phyloP scores from a whole-genome alignment of 768 basidiomycete species.

The Chalciporus chontae region DNA sequence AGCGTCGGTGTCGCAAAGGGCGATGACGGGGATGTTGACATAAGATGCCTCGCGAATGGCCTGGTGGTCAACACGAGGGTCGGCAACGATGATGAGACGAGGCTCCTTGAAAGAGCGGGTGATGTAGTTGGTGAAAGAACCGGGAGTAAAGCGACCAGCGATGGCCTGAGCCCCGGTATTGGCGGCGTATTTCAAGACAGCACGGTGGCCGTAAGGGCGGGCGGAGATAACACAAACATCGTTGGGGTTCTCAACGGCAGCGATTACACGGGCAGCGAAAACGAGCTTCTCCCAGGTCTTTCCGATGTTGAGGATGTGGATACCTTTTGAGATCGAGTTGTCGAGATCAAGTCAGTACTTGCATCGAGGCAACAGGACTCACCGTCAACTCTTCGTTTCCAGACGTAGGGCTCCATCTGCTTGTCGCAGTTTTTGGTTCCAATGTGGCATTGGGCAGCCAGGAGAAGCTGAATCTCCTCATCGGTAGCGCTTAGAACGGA shows the following conservation, averaged over 20 bases:
- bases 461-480: conserved; percentile 94
- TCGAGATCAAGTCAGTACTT: conserved; percentile 11
- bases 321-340: conserved; percentile 51
- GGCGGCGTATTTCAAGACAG: conserved; percentile 96
- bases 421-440: conserved; percentile 99
- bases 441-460: conserved; percentile 94
- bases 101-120: conserved; percentile 99
- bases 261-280: conserved; percentile 95
- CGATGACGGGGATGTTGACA: conserved; percentile 99
- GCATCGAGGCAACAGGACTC: conserved; percentile 29
- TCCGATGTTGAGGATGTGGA: conserved; percentile 96
- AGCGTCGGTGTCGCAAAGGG: conserved; percentile 97
- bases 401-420: conserved; percentile 98
- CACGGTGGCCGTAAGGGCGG: conserved; percentile 98
- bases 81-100: conserved; percentile 95
- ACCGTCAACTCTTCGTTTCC: conserved; percentile 96
- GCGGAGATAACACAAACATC: conserved; percentile 98
- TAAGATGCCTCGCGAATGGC: conserved; percentile 99
- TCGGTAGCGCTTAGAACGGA: conserved; percentile 91
- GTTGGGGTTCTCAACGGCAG: conserved; percentile 96
- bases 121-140: conserved; percentile 99
- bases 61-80: conserved; percentile 99
- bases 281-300: conserved; percentile 99
- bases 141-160: conserved; percentile 98
- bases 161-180: conserved; percentile 99